Evolutionary conservation across 225 moss, liverwort and hornwort genomes (phyloP), one percentile per base, ranked within the genome.

Genomic region (Pseudoscleropodium purum): DNA sequence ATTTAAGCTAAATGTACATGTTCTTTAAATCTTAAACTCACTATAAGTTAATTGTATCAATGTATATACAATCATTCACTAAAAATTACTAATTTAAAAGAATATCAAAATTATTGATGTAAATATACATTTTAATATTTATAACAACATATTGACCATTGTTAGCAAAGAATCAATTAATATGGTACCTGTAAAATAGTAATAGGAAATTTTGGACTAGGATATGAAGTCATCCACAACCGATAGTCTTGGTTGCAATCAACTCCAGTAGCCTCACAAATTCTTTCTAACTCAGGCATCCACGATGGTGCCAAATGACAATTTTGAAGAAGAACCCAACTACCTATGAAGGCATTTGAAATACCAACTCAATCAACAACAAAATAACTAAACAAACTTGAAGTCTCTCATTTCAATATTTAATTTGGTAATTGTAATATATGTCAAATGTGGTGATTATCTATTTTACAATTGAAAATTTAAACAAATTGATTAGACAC

Each of bases 141-240:
- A 6, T 16, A 14, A 51, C 1, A 21, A 13, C 1, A 13, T 26
- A 9, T 67, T 0, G 2, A 13, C 12, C 3, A 49, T 65, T 2
- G 3, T 20, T 25, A 10, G 82, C 0, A 68, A 69, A 56, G 2
- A 47, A 57, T 41, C 41, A 26, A 63, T 61, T 33, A 68, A 7
- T 82, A 26, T 86, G 0, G 7, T 86, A 97, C 98, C 92, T 98
- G 97, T 68, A 98, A 91, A 63, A 98, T 96, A 49, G 96, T 91
- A 57, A 97, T 96, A 39, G 98, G 97, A 84, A 98, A 98, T 85
- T 96, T 96, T 72, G 96, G 95, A 84, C 98, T 98, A 21, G 98
- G 98, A 26, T 98, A 98, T 47, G 98, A 98, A 18, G 98, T 98
- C 97, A 98, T 97, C 98, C 98, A 98, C n/a, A 98, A 89, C 14